phyloP scores from a whole-genome alignment of 345 rosid species.

The Psidium guajava region DNA sequence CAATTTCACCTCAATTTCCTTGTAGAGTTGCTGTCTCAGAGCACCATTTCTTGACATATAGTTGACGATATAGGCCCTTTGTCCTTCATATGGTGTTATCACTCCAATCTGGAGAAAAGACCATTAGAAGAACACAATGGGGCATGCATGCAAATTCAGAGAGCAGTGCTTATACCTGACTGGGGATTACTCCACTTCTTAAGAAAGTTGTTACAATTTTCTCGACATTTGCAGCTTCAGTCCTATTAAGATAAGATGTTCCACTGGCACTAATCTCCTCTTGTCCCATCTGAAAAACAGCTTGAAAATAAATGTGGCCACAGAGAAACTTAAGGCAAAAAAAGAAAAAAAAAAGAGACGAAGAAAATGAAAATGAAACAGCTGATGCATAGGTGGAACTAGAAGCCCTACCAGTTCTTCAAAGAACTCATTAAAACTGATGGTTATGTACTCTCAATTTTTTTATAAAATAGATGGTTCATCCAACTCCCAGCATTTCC shows the following conservation, averaged over 20 bases:
- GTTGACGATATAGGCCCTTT: slow-evolving; percentile 94
- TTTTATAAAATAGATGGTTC: background rate
- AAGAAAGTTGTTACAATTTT: slow-evolving; percentile 96
- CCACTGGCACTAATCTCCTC: slow-evolving; percentile 99
- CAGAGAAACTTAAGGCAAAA: background rate
- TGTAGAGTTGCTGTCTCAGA: slow-evolving; percentile 95
- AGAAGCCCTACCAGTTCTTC: background rate
- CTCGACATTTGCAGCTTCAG: slow-evolving; percentile 99
- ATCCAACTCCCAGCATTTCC: background rate
- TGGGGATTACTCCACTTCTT: slow-evolving; percentile 95
- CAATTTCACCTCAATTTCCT: slow-evolving; percentile 81
- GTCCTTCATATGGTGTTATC: slow-evolving; percentile 97
- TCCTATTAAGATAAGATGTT: slow-evolving; percentile 93
- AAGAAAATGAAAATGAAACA: background rate
- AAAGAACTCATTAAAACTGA: background rate
- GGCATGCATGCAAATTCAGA: background rate
- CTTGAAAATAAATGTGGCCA: background rate
- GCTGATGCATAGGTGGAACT: background rate
- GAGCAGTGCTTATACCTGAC: slow-evolving; percentile 43
- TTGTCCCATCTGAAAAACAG: slow-evolving; percentile 82
- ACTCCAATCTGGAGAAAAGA: slow-evolving; percentile 71
- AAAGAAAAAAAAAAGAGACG: background rate
- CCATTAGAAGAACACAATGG: background rate
- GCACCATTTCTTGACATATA: slow-evolving; percentile 99
- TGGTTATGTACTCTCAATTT: background rate